Evolutionary conservation across 192 early-diverging fungal genomes (phyloP).

Genomic region (Podila horticola): DNA sequence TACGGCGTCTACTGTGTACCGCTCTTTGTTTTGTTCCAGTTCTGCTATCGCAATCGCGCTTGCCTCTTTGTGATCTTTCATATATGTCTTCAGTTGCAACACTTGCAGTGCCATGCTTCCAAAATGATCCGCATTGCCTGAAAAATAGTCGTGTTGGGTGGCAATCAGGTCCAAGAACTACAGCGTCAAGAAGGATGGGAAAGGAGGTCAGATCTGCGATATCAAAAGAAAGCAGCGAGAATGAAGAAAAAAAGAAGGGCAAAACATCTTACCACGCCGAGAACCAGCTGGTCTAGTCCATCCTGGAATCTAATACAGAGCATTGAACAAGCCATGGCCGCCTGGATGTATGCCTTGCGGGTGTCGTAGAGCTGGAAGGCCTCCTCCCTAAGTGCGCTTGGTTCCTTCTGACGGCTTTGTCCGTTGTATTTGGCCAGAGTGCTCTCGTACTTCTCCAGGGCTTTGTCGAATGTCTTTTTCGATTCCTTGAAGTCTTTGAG

Average conservation of each 20-base stretch:
- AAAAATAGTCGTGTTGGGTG: conserved; percentile 48
- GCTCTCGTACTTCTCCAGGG: conserved; percentile 69
- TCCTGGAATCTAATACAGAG: conserved; percentile 67
- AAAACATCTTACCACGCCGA: conserved; percentile 49
- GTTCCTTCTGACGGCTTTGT: conserved; percentile 72
- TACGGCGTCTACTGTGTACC: conserved; percentile 34
- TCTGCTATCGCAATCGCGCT: conserved; percentile 20
- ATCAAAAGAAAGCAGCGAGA: conserved; percentile 1
- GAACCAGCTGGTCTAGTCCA: conserved; percentile 60
- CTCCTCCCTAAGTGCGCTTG: conserved; percentile 74
- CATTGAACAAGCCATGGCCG: conserved; percentile 63
- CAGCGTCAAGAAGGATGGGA: too few species aligned
- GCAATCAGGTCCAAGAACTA: conserved; percentile 58
- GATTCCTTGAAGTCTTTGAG: conserved; percentile 72
- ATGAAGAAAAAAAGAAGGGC: neutral
- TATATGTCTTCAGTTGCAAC: conserved; percentile 44
- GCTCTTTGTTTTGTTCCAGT: conserved; percentile 45
- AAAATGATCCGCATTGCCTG: conserved; percentile 45
- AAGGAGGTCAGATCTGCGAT: neutral
- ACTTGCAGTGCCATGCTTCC: conserved; percentile 48
- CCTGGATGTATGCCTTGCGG: conserved; percentile 69
- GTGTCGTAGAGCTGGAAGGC: conserved; percentile 75
- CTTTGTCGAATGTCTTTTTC: conserved; percentile 52
- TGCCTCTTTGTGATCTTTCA: conserved; percentile 44
- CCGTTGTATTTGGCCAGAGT: conserved; percentile 66